Conservation (phyloP, 495 filamentous ascomycete species). For the Talaromyces ruber region DNA sequence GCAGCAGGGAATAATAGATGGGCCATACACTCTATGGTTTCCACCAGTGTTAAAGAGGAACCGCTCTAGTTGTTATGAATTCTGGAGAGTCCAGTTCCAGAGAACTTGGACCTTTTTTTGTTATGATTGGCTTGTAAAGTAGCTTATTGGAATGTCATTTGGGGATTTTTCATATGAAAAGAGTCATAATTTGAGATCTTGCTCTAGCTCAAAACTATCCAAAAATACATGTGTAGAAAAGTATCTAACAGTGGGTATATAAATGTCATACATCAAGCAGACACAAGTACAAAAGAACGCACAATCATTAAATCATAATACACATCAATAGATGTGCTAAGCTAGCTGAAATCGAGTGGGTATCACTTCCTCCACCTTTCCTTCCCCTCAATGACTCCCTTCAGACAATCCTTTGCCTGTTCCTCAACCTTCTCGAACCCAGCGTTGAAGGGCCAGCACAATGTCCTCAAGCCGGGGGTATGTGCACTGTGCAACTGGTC, state of each 20-base stretch:
- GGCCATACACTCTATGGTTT: background rate
- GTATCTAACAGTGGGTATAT: background rate
- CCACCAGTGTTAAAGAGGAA: background rate
- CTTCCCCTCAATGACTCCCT: constrained; percentile 14
- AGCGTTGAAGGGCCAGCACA: constrained; percentile 52
- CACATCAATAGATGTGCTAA: background rate
- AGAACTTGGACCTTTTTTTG: background rate
- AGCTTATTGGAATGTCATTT: background rate
- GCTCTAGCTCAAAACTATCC: background rate
- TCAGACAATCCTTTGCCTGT: constrained; percentile 41
- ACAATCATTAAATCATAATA: background rate
- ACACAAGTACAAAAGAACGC: background rate
- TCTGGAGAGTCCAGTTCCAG: background rate
- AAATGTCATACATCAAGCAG: background rate
- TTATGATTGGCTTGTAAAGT: background rate
- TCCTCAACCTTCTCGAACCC: constrained; percentile 48
- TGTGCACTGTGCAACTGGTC: constrained; percentile 35
- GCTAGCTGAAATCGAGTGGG: background rate
- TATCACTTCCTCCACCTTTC: constrained; percentile 1
- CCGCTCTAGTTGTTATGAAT: background rate
- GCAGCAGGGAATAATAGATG: background rate
- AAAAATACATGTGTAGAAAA: background rate
- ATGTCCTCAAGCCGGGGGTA: constrained; percentile 54
- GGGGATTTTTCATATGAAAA: background rate
- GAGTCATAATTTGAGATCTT: background rate